A percentile compares a stretch with the other conserved stretches of the same genome.
These are phyloP conservation scores for Irpex sp. DNA, from an alignment of 1,284 basidiomycete species.

Conservation along the genomic window DNA sequence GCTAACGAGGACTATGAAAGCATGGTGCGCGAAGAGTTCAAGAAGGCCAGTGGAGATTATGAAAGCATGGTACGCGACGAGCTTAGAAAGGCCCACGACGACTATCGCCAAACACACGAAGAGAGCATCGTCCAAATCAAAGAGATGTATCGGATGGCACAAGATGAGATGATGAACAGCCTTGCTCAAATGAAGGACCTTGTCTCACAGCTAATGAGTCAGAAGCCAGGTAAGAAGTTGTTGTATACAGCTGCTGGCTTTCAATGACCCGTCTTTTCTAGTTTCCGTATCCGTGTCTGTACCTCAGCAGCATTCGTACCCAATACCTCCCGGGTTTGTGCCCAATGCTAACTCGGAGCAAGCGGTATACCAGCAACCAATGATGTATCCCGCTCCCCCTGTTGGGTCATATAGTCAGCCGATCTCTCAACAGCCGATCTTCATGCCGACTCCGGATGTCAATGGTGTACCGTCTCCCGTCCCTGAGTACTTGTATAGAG, in stretches of 20 bases:
- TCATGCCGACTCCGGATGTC: neutral
- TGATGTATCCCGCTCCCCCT: neutral
- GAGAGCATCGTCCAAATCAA: neutral
- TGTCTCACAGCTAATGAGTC: neutral
- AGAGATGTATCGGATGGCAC: slow-evolving; percentile 2
- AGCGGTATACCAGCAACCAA: neutral
- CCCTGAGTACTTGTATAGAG: neutral
- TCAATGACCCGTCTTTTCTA: neutral
- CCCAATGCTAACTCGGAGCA: neutral
- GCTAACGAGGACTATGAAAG: neutral
- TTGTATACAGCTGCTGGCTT: neutral
- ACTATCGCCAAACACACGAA: neutral
- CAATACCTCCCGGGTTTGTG: slow-evolving; percentile 2
- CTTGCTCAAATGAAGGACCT: neutral
- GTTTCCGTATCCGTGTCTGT: neutral
- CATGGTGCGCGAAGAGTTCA: neutral
- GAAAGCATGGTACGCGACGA: neutral
- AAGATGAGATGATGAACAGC: slow-evolving; percentile 8
- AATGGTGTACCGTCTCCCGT: neutral
- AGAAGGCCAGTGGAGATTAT: neutral
- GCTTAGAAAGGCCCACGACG: neutral
- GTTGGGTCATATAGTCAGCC: neutral
- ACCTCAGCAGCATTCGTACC: neutral
- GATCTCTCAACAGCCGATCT: neutral
- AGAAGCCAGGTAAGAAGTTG: neutral